These are phyloP conservation scores for Fusarium hostae DNA, from an alignment of 2,329 filamentous ascomycete species.

Conservation along the genomic window DNA sequence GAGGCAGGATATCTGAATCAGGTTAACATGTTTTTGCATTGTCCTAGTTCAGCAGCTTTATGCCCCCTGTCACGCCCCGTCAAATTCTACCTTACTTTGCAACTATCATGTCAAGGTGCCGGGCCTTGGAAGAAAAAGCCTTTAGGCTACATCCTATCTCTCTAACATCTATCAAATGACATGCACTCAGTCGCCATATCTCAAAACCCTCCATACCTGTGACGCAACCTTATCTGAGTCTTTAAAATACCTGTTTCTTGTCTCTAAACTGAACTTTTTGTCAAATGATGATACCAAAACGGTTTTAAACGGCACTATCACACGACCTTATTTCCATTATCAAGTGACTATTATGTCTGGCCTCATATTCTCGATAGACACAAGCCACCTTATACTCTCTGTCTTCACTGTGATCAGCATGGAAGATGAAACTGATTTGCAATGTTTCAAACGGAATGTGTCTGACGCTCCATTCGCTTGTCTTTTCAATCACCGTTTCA, in stretches of 20 bases:
- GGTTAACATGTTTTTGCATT: too few species aligned
- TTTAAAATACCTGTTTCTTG: too few species aligned
- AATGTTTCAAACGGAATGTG: constrained; percentile 1
- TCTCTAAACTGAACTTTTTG: neutral
- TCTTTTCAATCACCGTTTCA: neutral
- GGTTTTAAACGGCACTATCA: neutral
- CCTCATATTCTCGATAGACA: too few species aligned
- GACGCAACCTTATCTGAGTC: too few species aligned
- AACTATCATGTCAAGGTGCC: neutral
- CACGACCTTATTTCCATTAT: neutral
- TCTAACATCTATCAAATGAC: constrained; percentile 1
- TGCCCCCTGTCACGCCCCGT: constrained; percentile 1
- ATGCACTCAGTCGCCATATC: neutral
- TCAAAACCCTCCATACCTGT: neutral
- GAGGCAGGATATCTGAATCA: too few species aligned
- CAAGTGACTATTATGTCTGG: too few species aligned
- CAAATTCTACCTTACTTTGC: constrained; percentile 2
- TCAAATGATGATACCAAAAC: neutral
- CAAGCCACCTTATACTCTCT: too few species aligned
- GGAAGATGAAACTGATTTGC: neutral
- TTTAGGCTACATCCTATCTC: neutral
- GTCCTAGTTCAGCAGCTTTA: neutral
- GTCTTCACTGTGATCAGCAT: neutral
- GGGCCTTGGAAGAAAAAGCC: neutral
- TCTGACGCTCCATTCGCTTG: neutral